A percentile compares a stretch with the other conserved stretches of the same genome.
Conservation (phyloP, 768 basidiomycete species). For the Leccinum uliginosum region DNA sequence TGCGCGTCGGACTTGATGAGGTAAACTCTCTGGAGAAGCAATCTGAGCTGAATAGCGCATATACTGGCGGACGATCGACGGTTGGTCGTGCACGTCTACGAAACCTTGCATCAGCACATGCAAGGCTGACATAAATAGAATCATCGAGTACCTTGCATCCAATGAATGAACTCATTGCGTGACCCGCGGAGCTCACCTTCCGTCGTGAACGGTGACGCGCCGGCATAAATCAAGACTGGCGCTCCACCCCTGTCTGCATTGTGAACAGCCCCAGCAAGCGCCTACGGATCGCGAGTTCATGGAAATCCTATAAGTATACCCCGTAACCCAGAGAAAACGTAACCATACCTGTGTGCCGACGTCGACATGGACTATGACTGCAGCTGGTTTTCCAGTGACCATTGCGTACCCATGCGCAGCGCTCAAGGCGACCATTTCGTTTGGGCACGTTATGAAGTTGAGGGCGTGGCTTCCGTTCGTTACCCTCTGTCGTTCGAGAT, state of each 20-base stretch:
- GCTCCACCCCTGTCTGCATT: slow-evolving; percentile 59
- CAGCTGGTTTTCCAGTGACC: slow-evolving; percentile 61
- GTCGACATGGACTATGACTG: slow-evolving; percentile 72
- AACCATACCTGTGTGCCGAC: slow-evolving; percentile 57
- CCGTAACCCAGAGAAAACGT: neutral
- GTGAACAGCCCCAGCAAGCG: slow-evolving; percentile 66
- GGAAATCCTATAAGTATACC: neutral
- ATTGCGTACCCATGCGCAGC: slow-evolving; percentile 67
- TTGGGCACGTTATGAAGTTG: slow-evolving; percentile 64
- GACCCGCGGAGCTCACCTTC: slow-evolving; percentile 56
- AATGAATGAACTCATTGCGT: slow-evolving; percentile 73
- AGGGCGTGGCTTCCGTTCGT: slow-evolving; percentile 35
- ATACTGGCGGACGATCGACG: slow-evolving; percentile 68
- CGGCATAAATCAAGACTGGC: slow-evolving; percentile 70
- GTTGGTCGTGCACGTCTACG: slow-evolving; percentile 66
- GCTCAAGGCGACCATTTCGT: slow-evolving; percentile 72
- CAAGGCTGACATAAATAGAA: neutral
- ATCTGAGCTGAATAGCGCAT: slow-evolving; percentile 67
- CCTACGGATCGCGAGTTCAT: slow-evolving; percentile 34
- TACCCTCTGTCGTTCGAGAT: slow-evolving; percentile 53
- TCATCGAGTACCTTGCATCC: slow-evolving; percentile 52
- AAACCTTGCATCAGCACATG: neutral
- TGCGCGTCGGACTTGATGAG: slow-evolving; percentile 50
- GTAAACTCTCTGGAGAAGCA: slow-evolving; percentile 46
- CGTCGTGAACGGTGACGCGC: slow-evolving; percentile 57